A percentile compares a stretch with the other conserved stretches of the same genome.
phyloP scores from a whole-genome alignment of 2,329 filamentous ascomycete genomes.

The Fusarium abutilonis region DNA sequence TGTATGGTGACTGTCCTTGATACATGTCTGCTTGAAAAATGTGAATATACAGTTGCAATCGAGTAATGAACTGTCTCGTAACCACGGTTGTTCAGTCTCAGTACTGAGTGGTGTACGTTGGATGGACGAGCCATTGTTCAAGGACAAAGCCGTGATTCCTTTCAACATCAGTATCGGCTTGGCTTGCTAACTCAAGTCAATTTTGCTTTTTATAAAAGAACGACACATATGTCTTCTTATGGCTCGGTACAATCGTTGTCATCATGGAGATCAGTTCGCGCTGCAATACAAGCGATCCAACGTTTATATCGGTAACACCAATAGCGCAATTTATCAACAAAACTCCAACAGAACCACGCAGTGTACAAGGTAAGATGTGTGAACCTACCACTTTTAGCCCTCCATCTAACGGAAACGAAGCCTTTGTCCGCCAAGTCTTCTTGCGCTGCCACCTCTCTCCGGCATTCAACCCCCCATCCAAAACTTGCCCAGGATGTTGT shows the following conservation, averaged over 20 bases:
- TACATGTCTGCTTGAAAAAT: background rate
- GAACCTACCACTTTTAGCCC: background rate
- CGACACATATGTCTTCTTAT: background rate
- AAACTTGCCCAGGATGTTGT: slow-evolving; percentile 16
- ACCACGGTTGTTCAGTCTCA: background rate
- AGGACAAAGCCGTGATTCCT: background rate
- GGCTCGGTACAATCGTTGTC: background rate
- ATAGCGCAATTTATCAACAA: background rate
- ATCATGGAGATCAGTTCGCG: background rate
- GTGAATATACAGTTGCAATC: background rate
- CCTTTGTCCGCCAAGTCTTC: slow-evolving; percentile 11
- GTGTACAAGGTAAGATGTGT: slow-evolving; percentile 11
- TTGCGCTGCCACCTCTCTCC: slow-evolving; percentile 25
- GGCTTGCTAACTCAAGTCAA: rapidly evolving
- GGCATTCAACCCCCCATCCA: slow-evolving; percentile 2
- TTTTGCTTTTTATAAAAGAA: background rate
- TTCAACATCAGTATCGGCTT: rapidly evolving
- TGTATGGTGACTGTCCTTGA: background rate
- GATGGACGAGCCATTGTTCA: background rate
- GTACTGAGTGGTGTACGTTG: background rate
- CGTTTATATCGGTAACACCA: background rate
- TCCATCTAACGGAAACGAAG: background rate
- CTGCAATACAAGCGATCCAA: background rate
- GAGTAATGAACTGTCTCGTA: too few species aligned
- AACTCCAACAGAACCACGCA: background rate